A percentile compares a stretch with the other conserved stretches of the same genome.
phyloP scores from a whole-genome alignment of 2,329 filamentous ascomycete genomes.

The Trichophyton mentagrophytes region DNA sequence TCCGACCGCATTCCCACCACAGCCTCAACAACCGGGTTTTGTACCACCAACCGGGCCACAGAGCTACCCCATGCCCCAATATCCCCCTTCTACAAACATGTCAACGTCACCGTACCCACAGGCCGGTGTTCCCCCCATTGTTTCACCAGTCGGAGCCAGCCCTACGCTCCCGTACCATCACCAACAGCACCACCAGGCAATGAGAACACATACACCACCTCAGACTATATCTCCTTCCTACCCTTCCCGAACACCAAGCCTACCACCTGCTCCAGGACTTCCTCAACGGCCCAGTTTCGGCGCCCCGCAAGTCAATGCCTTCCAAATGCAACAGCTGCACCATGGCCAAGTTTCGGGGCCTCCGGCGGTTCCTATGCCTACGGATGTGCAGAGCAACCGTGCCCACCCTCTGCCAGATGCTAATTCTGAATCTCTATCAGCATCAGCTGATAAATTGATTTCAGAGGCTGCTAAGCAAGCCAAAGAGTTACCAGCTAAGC shows the following conservation, averaged over 20 bases:
- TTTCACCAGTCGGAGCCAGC: constrained; percentile 22
- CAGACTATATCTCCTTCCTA: constrained; percentile 27
- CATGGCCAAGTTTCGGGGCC: constrained; percentile 35
- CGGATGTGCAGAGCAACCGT: constrained; percentile 14
- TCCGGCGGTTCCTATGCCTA: constrained; percentile 15
- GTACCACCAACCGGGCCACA: constrained; percentile 25
- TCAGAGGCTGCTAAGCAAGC: constrained; percentile 36
- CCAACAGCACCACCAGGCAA: constrained; percentile 31
- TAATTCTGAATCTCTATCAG: constrained; percentile 24
- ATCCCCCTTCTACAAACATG: constrained; percentile 22
- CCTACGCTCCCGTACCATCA: constrained; percentile 31
- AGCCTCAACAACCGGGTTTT: constrained; percentile 15
- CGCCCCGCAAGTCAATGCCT: constrained; percentile 40
- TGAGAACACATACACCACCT: constrained; percentile 33
- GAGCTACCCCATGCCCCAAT: constrained; percentile 23
- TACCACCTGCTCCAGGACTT: constrained; percentile 45
- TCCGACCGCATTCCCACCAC: constrained; percentile 19
- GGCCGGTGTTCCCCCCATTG: constrained; percentile 20
- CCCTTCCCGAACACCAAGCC: constrained; percentile 36
- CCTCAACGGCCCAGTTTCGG: constrained; percentile 49
- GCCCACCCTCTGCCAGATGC: constrained; percentile 18
- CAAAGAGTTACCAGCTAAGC: constrained; percentile 25
- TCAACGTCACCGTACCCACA: constrained; percentile 22
- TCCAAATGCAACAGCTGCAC: constrained; percentile 46
- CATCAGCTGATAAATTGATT: constrained; percentile 42